Evolutionary conservation across 2,329 filamentous ascomycete species (phyloP), one percentile per base, ranked within the genome.

Genomic region (Pseudogymnoascus destructans): DNA sequence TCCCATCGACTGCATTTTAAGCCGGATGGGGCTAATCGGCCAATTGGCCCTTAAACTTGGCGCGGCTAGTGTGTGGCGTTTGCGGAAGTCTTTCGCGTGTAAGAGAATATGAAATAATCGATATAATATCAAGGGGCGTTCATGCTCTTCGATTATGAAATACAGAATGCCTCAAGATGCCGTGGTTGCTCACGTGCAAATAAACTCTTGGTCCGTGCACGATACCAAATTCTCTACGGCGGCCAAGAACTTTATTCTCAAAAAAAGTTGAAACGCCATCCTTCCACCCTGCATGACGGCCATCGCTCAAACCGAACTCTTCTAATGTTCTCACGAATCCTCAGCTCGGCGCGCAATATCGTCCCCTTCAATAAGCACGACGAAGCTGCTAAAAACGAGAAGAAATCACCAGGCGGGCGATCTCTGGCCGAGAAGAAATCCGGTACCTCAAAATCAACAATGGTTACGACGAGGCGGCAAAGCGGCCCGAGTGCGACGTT

Each of bases 401-500:
- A 56, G 54, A 56, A 56, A 56, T 38, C 35, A 35, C 54, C 54
- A 17, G 30, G 54, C 35, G 35, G 17, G 15, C 30, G 54, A 35
- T 35, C 30, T 21, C 15, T 56, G 19, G 4, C 54, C 3, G 25
- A 35, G 13, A 56, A 30, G 52, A 57, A 35, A 25, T 17, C 23
- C 17, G 13, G 10, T 21, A 33, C 38, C 27, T 19, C 57, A 33
- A 58, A 49, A 35, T 36, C 55, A 25, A 33, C 55, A 23, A 60
- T 59, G 57, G 57, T 60, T 52, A 55, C 42, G n/a, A 60, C 57
- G 42, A 57, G 55, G 55, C 57, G 40, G 30, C 55, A 58, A 19
- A 54, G 27, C 46, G 54, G 19, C 13, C 19, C 25, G 7, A 17
- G 15, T 19, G 46, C 30, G 21, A 19, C 30, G 11, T 36, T 25